phyloP scores from a whole-genome alignment of 345 rosid genomes.

The Eucalyptus dawsonii region DNA sequence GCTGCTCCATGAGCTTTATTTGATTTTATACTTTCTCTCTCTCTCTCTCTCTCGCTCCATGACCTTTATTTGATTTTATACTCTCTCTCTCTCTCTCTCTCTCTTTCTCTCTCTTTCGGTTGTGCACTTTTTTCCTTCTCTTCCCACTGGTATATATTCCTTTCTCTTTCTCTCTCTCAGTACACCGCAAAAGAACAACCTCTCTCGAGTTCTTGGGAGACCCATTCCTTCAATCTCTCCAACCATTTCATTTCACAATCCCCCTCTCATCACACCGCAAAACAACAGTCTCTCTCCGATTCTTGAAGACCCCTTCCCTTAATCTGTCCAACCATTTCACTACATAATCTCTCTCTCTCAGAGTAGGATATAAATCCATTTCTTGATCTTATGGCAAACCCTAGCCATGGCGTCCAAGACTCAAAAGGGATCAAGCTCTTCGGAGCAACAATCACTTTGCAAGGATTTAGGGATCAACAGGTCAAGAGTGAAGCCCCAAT shows the following conservation, averaged over 20 bases:
- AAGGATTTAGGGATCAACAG: not conserved
- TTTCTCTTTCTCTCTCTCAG: not conserved
- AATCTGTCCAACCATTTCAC: not conserved
- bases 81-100: not conserved
- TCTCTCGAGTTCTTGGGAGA: not conserved
- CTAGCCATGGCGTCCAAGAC: conserved; percentile 28
- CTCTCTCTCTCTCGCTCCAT: not conserved
- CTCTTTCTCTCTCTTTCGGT: not conserved
- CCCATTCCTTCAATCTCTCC: not conserved
- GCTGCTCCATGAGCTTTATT: not conserved
- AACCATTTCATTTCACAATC: not conserved
- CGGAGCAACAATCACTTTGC: conserved; percentile 58
- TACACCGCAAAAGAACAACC: not conserved
- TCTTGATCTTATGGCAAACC: not conserved
- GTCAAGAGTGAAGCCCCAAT: not conserved
- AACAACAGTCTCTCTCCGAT: not conserved
- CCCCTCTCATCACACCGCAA: not conserved
- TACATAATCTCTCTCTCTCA: not conserved
- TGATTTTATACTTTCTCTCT: not conserved
- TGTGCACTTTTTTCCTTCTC: not conserved
- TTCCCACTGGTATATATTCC: not conserved
- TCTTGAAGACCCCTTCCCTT: not conserved
- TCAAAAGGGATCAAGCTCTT: conserved; percentile 76
- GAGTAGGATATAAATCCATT: not conserved
- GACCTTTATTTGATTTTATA: not conserved